phyloP scores from a whole-genome alignment of 2,329 filamentous ascomycete genomes.

The Cordyceps tenuipes region DNA sequence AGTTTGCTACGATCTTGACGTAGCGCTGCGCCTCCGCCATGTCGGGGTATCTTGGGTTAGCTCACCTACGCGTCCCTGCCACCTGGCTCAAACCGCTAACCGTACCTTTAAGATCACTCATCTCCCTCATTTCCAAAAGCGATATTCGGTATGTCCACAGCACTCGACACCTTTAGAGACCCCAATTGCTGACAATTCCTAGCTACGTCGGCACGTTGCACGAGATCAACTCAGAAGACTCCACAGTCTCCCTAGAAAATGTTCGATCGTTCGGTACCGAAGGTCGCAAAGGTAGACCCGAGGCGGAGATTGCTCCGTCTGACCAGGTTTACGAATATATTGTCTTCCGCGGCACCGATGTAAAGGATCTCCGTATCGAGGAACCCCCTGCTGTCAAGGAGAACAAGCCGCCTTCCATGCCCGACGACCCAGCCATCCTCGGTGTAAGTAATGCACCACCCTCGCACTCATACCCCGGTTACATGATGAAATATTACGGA shows the following conservation, averaged over 20 bases:
- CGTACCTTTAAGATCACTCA: slow-evolving; percentile 60
- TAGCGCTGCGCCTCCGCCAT: slow-evolving; percentile 33
- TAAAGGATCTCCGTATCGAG: slow-evolving; percentile 94
- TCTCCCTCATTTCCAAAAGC: slow-evolving; percentile 94
- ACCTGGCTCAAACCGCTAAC: slow-evolving; percentile 24
- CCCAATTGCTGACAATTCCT: slow-evolving; percentile 26
- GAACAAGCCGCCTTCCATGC: slow-evolving; percentile 67
- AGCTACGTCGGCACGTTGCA: slow-evolving; percentile 95
- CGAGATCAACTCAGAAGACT: slow-evolving; percentile 96
- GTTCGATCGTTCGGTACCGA: slow-evolving; percentile 92
- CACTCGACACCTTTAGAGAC: slow-evolving; percentile 9
- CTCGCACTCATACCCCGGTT: slow-evolving; percentile 22
- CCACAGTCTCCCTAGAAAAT: slow-evolving; percentile 94
- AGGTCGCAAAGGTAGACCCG: slow-evolving; percentile 68
- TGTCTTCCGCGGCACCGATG: slow-evolving; percentile 94
- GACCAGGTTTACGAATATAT: slow-evolving; percentile 97
- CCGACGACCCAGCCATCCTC: slow-evolving; percentile 92
- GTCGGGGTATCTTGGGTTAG: slow-evolving; percentile 53
- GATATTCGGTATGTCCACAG: slow-evolving; percentile 72
- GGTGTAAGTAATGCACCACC: slow-evolving; percentile 63
- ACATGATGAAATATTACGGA: slow-evolving; percentile 95
- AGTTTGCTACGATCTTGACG: slow-evolving; percentile 35
- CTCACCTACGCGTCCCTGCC: not conserved
- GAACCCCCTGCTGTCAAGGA: slow-evolving; percentile 68
- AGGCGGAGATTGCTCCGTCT: slow-evolving; percentile 75